These are phyloP conservation scores for Rhodotorula taiwanensis DNA, from an alignment of 768 basidiomycete species.

Conservation along the genomic window DNA sequence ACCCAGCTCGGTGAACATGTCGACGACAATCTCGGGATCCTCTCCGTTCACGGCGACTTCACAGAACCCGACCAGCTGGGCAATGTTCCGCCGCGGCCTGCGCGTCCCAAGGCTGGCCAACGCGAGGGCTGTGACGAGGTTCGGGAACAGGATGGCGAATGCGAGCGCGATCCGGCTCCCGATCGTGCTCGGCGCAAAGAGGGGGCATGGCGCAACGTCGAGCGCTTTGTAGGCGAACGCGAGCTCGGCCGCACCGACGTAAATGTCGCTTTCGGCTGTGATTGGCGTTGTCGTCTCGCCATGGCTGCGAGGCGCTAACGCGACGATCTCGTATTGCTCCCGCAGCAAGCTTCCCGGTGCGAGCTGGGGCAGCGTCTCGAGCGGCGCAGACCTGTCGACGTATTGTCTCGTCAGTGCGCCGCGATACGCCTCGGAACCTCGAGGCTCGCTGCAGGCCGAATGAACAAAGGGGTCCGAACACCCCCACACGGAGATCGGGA, in stretches of 20 bases:
- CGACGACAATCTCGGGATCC: background rate
- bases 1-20: conserved; percentile 2
- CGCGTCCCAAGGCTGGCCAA: background rate
- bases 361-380: background rate
- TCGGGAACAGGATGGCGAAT: conserved; percentile 3
- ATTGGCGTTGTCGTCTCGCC: background rate
- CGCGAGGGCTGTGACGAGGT: background rate
- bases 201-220: background rate
- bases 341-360: background rate
- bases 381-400: background rate
- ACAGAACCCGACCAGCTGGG: background rate
- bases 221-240: conserved; percentile 14
- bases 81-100: background rate
- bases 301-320: conserved; percentile 4
- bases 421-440: too few species aligned
- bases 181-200: conserved; percentile 4
- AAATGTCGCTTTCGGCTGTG: background rate
- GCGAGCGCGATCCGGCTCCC: conserved; percentile 4
- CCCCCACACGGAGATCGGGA: too few species aligned
- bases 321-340: background rate
- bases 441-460: background rate
- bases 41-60: conserved; percentile 2
- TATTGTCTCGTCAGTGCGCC: too few species aligned
- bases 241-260: conserved; percentile 13
- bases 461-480: too few species aligned